Base-by-base conservation (phyloP, 495 filamentous ascomycete species). In the Neurospora sp. region DNA sequence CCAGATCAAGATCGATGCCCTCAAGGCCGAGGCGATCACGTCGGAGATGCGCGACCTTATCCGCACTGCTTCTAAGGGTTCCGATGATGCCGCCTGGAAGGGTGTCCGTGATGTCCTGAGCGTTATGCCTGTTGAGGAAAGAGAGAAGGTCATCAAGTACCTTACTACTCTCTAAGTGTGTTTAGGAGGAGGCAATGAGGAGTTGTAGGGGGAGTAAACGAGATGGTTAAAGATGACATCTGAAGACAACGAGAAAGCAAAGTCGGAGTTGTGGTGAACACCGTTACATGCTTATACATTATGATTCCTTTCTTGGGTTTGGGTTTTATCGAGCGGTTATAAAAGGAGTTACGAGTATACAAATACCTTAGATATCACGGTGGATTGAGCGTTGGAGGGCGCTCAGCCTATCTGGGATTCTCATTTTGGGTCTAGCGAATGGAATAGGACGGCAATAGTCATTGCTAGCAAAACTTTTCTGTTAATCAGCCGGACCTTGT, bases 111-210 rank as follows among this genome's bases (percentile, higher is more conserved):
- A 94, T 75, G 88, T 96, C 75, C 82, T 99, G 73, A 88, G 88
- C 71, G 94, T 94, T 83, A 87, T 99, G 84, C 92, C 94, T 27
- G 90, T 94, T 69, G 89, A 87, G 71, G 95, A 99, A 84, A 89
- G 93, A 75, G 95, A 98, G 82, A 89, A 91, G 82, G 86, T 95
- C 5, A 82, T 98, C 69, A 93, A 90, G 84, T 92, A 86, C 77
- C 83, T 96, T 65, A 65, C 53, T 37, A 65, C 53, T 17, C 53
- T 65, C 14, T 65, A 65, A 35, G 22, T 65, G 14, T 8, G 53
- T 65, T 16, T 16, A 42, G 12, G 22, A 61, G 53, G 53, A 17
- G 14, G 53, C 8, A 65, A 10, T 27, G 48, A 65, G 27, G 14
- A 65, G 20, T 22, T 59, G 9, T 27, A 42, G 8, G 40, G 40